phyloP scores from a whole-genome alignment of 179 eudicot genomes.

The Spergularia azorica region DNA sequence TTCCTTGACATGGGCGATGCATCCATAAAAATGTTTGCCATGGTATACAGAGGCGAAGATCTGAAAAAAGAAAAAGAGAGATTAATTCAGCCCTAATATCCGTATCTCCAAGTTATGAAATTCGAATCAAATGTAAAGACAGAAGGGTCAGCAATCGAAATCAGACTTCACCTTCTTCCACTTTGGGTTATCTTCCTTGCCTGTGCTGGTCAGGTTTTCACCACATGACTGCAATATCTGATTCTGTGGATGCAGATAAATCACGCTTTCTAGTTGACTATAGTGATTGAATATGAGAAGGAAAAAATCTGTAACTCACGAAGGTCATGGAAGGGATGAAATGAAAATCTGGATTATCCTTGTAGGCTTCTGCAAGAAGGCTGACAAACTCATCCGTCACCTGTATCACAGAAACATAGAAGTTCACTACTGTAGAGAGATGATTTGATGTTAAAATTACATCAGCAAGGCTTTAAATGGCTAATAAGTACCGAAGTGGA shows the following conservation, averaged over 20 bases:
- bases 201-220: constrained; percentile 10
- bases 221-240: constrained; percentile 11
- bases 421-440: not conserved
- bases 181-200: not conserved
- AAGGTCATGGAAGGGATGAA: constrained; percentile 10
- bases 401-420: constrained; percentile 10
- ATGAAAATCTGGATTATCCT: constrained; percentile 12
- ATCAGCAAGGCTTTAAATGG: not conserved
- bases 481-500: constrained; percentile 9
- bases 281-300: not conserved
- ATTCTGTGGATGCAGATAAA: constrained; percentile 20
- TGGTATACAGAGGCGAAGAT: not conserved
- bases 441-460: not conserved
- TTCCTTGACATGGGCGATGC: constrained; percentile 6
- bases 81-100: not conserved
- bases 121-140: not conserved
- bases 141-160: constrained; percentile 3
- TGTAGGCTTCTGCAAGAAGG: constrained; percentile 18
- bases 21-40: not conserved
- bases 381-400: constrained; percentile 14
- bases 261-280: not conserved
- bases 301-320: constrained; percentile 23
- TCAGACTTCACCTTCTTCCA: constrained; percentile 28
- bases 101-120: not conserved
- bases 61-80: not conserved